Evolutionary conservation across 2,329 filamentous ascomycete species (phyloP).

Genomic region (Onygena corvina): DNA sequence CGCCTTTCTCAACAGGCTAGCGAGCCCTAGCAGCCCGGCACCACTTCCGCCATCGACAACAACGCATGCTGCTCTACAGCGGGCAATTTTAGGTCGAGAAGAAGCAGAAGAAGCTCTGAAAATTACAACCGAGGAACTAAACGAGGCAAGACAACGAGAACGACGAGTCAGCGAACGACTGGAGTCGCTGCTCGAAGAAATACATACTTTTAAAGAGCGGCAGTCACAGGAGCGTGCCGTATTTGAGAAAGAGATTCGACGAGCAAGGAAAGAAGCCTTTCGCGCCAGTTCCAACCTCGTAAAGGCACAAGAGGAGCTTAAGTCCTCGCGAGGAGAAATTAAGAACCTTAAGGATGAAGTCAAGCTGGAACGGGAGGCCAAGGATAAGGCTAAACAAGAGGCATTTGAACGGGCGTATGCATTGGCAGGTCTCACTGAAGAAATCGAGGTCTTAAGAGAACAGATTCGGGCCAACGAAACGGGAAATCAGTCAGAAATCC

Average conservation of each 20-base stretch:
- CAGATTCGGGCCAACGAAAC: slow-evolving; percentile 31
- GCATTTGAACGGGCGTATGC: slow-evolving; percentile 38
- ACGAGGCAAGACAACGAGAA: slow-evolving; percentile 34
- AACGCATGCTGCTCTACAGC: slow-evolving; percentile 34
- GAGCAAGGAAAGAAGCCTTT: slow-evolving; percentile 46
- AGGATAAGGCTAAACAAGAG: slow-evolving; percentile 36
- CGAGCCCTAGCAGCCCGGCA: slow-evolving; percentile 23
- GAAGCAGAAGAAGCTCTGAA: slow-evolving; percentile 34
- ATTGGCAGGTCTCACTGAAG: slow-evolving; percentile 35
- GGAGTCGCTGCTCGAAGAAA: slow-evolving; percentile 40
- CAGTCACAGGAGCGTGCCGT: slow-evolving; percentile 37
- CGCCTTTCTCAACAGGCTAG: slow-evolving; percentile 38
- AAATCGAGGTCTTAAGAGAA: slow-evolving; percentile 34
- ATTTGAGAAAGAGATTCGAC: slow-evolving; percentile 47
- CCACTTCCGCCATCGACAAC: slow-evolving; percentile 23
- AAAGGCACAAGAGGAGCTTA: slow-evolving; percentile 43
- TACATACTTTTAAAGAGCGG: slow-evolving; percentile 40
- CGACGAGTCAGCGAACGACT: slow-evolving; percentile 35
- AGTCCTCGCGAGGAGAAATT: slow-evolving; percentile 33
- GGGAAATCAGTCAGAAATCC: slow-evolving; percentile 24
- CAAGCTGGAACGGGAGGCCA: slow-evolving; percentile 37
- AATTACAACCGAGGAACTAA: slow-evolving; percentile 27
- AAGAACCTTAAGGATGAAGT: slow-evolving; percentile 43
- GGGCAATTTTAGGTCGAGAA: slow-evolving; percentile 36
- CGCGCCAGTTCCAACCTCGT: slow-evolving; percentile 44